Evolutionary conservation across 2,329 filamentous ascomycete genomes (phyloP).

Genomic region (Endothia cerciana): DNA sequence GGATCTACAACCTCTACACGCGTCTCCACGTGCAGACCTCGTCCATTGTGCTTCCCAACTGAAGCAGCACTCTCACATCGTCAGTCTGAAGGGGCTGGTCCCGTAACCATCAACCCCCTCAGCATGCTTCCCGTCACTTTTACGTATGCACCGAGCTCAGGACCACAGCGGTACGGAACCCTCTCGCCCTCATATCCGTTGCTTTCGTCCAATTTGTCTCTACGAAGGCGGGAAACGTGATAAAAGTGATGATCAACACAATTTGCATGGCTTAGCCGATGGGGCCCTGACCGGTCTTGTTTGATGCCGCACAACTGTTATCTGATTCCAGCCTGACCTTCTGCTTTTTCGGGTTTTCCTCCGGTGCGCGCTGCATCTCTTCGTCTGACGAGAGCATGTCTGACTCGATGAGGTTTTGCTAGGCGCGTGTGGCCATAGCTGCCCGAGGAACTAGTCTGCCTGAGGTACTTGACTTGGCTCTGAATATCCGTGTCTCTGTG

Average conservation of each 20-base stretch:
- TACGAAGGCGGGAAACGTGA: not conserved
- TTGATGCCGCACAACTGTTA: conserved; percentile 29
- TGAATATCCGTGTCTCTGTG: too few species aligned
- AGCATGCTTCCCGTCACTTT: not conserved
- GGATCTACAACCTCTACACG: not conserved
- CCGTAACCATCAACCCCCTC: not conserved
- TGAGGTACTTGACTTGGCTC: not conserved
- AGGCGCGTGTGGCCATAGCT: not conserved
- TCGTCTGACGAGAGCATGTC: not conserved
- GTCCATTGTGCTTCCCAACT: not conserved
- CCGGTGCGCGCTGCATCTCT: not conserved
- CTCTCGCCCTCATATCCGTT: not conserved
- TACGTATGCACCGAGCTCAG: not conserved
- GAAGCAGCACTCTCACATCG: not conserved
- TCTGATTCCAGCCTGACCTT: conserved; percentile 15
- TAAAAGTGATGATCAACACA: conserved; percentile 24
- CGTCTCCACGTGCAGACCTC: not conserved
- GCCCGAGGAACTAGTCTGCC: not conserved
- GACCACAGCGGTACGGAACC: not conserved
- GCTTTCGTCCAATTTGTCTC: not conserved
- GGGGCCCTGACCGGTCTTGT: conserved; percentile 22
- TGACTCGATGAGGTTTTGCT: not conserved
- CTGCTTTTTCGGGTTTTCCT: not conserved
- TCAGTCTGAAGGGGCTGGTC: not conserved
- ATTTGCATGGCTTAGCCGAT: conserved; percentile 31